Evolutionary conservation across 2,329 filamentous ascomycete genomes (phyloP).

Genomic region (Arthrobotrys musiformis): DNA sequence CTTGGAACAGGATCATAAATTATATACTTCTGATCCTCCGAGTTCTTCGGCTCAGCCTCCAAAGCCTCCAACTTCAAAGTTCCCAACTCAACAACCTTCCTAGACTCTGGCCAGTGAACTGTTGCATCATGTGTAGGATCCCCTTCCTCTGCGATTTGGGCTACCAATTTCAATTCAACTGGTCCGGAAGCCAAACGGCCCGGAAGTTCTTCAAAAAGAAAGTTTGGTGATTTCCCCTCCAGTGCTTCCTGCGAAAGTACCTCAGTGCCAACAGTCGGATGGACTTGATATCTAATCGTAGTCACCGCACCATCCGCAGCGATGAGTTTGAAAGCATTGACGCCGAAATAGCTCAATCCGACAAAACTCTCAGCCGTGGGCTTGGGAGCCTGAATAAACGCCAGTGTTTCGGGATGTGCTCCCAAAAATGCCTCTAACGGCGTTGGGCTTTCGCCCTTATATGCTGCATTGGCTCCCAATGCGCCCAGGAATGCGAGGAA

Average conservation of each 20-base stretch:
- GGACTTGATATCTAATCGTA: conserved; percentile 66
- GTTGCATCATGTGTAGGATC: conserved; percentile 67
- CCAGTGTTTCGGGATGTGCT: conserved; percentile 65
- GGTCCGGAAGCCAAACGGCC: conserved; percentile 62
- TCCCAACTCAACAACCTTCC: conserved; percentile 67
- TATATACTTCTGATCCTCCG: conserved; percentile 66
- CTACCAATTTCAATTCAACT: conserved; percentile 66
- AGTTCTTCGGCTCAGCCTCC: conserved; percentile 63
- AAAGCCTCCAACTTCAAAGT: conserved; percentile 64
- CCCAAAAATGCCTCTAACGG: conserved; percentile 64
- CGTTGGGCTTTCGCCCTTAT: conserved; percentile 29
- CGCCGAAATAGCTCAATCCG: conserved; percentile 65
- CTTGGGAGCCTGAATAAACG: conserved; percentile 67
- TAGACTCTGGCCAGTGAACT: conserved; percentile 68
- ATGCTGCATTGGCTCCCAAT: conserved; percentile 8
- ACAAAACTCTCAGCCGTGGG: conserved; percentile 67
- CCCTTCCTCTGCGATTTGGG: conserved; percentile 66
- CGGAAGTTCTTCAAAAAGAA: conserved; percentile 67
- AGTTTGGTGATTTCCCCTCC: conserved; percentile 63
- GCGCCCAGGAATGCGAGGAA: conserved; percentile 59
- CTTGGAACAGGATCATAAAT: conserved; percentile 72
- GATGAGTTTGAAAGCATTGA: conserved; percentile 67
- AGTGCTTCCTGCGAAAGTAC: conserved; percentile 63
- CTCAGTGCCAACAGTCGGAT: conserved; percentile 65
- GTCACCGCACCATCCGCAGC: conserved; percentile 63